Conservation (phyloP, 176 grass and related monocot species). For the Phragmites australis region DNA sequence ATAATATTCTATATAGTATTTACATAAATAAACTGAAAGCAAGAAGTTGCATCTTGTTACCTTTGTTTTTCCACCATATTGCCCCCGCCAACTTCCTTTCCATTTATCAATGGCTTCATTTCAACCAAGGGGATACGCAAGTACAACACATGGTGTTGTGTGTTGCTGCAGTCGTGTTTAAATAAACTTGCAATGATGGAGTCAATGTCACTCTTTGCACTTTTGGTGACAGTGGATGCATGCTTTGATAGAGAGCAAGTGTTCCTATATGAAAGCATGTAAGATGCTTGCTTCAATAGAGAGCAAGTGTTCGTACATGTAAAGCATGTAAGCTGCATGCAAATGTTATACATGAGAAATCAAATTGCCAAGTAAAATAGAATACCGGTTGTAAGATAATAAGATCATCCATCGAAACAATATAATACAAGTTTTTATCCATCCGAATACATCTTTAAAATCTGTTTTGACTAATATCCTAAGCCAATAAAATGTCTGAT, state of each 20-base stretch:
- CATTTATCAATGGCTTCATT: background rate
- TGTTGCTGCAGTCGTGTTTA: background rate
- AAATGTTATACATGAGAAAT: background rate
- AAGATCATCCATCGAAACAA: background rate
- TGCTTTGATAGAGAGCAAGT: background rate
- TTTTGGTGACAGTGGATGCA: background rate
- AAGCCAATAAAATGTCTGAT: no score
- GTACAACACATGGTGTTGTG: background rate
- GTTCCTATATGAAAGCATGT: background rate
- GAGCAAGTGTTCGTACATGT: background rate
- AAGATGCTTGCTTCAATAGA: background rate
- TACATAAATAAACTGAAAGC: background rate
- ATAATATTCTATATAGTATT: no score
- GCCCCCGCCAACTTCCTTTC: background rate
- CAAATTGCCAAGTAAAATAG: background rate
- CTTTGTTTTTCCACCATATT: background rate
- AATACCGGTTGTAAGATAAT: background rate
- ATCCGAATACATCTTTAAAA: background rate
- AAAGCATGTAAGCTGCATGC: background rate
- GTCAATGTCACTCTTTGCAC: background rate
- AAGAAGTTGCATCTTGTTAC: background rate
- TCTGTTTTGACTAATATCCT: no score
- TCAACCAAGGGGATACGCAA: background rate
- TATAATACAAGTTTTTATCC: background rate
- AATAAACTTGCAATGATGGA: background rate